Evolutionary conservation across 106 monocot genomes (phyloP), one percentile per base, ranked within the genome.

Genomic region (Dendrobium chrysotoxum): DNA sequence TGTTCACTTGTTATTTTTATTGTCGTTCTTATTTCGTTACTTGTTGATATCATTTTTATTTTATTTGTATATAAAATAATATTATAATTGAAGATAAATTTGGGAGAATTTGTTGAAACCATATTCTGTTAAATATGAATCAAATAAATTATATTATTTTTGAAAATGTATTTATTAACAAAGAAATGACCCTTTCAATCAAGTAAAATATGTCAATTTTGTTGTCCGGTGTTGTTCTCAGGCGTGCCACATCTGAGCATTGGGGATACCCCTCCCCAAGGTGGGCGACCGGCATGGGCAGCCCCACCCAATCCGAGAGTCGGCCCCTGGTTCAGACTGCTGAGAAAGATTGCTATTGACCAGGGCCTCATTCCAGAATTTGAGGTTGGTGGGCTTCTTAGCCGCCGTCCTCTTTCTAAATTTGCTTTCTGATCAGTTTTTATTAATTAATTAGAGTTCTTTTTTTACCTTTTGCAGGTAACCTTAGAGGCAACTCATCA

Each of bases 401-500:
- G 23, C 28, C 47, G n/a, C 40, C 50, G 5, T 18, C 13, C 7
- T 5, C 26, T 38, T 7, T 40, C 28, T 72, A 65, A 18, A 45
- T 50, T 75, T 16, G 3, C 4, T 76, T 75, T 35, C 20, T 41
- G 0, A 30, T 72, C 23, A 75, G 40, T 21, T 46, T 58, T 80
- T 50, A 2, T 66, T 28, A 28, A 40, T 70, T 40, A 5, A 40
- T 7, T 81, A 28, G 35, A 47, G 13, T 80, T 42, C 17, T 11
- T 72, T 6, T 41, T 41, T 39, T 35, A 10, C 0, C 74, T 71
- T 79, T 12, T 89, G 75, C 67, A 98, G 97, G 83, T 98, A 78
- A 98, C 98, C 70, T 72, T 98, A 68, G 98, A 98, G 87, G 98
- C 91, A 77, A 98, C 98, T 75, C 98, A 98, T 89, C 98, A 98